Base-by-base conservation (phyloP, 2,329 filamentous ascomycete species). In the Colletotrichum sp. region DNA sequence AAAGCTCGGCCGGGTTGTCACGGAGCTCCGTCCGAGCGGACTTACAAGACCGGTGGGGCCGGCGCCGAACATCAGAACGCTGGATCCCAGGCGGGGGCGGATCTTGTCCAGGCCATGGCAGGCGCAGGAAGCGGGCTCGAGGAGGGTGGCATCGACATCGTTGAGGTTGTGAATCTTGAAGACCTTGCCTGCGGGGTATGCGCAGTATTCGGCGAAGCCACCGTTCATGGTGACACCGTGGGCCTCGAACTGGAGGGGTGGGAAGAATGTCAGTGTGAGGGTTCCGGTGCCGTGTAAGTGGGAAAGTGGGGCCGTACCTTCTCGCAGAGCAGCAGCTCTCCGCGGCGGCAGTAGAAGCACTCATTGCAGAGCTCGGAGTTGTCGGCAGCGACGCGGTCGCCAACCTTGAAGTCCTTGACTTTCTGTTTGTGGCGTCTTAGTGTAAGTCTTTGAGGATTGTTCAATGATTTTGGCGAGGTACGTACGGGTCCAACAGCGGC, bases 281-380 rank as follows among this genome's bases (percentile, higher is more conserved):
- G 58, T 30, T 32, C 60, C 61, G n/a, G 61, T n/a, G 15, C n/a
- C 26, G 70, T 72, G n/a, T 60, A n/a, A 67, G 60, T 65, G 60
- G 34, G 36, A 32, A 48, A 28, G 2, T 18, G 8, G 52, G 18
- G n/a, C 13, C 83, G 72, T 71, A 85, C 82, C 79, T 93, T 89
- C 83, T 94, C 92, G 83, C 93, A 95, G 72, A 94, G 90, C 63
- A 94, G 85, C 34, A 91, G 88, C 81, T 94, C 89, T 68, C 93
- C 92, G 72, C 92, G 90, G 78, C 91, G 90, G 86, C 93, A 95
- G 86, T 94, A 94, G 88, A 93, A 94, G 86, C 93, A 95, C 83
- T 93, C 90, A 65, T 90, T 91, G 84, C 93, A 95, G 58, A 94
- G 89, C 82, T 94, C 90, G 18, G 90, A 90, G 82, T 92, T 92